phyloP scores from a whole-genome alignment of 805 yeast species.

The Isabelozyma gotoi region DNA sequence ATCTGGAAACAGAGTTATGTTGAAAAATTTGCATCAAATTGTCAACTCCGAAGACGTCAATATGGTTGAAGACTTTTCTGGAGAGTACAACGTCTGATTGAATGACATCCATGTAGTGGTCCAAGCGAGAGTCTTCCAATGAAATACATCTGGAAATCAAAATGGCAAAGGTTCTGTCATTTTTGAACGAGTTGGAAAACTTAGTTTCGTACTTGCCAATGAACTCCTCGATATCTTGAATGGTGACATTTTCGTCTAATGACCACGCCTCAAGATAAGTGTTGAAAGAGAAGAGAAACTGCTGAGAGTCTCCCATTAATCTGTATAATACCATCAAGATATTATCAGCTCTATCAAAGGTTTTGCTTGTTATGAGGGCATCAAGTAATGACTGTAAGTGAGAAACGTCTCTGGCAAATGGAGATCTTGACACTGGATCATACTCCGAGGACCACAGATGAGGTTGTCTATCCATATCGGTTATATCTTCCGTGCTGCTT shows the following conservation, averaged over 20 bases:
- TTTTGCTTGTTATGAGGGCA: constrained; percentile 67
- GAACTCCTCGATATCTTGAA: constrained; percentile 45
- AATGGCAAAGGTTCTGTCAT: constrained; percentile 62
- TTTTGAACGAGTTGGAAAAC: constrained; percentile 28
- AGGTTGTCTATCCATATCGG: constrained; percentile 8
- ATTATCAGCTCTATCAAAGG: constrained; percentile 67
- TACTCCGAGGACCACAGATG: constrained; percentile 39
- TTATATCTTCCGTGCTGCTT: not conserved
- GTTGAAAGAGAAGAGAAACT: constrained; percentile 67
- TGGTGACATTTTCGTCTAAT: constrained; percentile 34
- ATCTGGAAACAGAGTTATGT: constrained; percentile 18
- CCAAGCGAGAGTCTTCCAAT: constrained; percentile 3
- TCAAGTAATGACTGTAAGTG: constrained; percentile 78
- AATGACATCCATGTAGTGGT: constrained; percentile 11
- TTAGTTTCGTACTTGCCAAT: constrained; percentile 27
- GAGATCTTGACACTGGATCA: constrained; percentile 41
- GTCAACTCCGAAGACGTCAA: constrained; percentile 54
- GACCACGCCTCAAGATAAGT: constrained; percentile 52
- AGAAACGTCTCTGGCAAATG: constrained; percentile 54
- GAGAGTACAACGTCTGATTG: constrained; percentile 8
- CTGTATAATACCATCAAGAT: constrained; percentile 63
- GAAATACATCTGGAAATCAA: constrained; percentile 43
- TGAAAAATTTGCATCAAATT: constrained; percentile 38
- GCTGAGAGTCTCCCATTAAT: constrained; percentile 36
- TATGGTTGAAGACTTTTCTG: constrained; percentile 40